Evolutionary conservation across 2,329 filamentous ascomycete species (phyloP), one percentile per base, ranked within the genome.

Genomic region (Penicillium hesseltinei): DNA sequence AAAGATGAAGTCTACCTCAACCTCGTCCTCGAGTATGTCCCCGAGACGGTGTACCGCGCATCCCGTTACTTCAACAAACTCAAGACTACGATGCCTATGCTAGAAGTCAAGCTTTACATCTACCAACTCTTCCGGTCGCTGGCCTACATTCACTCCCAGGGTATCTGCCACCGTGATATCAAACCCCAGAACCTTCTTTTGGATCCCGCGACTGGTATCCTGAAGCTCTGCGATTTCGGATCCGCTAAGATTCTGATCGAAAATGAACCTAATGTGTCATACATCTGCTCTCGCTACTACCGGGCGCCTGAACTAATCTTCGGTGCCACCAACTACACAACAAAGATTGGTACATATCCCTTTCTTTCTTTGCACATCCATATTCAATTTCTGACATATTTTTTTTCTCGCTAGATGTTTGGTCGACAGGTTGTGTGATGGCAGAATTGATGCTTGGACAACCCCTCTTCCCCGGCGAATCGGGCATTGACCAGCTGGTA

Each of bases 21-120:
- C 73, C 84, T 99, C 60, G 93, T 99, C 51, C 91, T 97, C 76
- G 94, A 99, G 76, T 99, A 92, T 71, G 94, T 99, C 49, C 94
- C 94, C 50, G 94, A 99, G 81, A 99, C 94, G 13, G 94, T 99
- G 51, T 99, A 99, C 78, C 88, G 94, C 71, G 94, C 94, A 43
- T 97, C 94, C 63, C 88, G 94, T 71, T 97, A 97, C 81, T 99
- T 99, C 84, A 97, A 95, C 84, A 99, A 99, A 82, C 89, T 97
- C 88, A 99, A 97, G 87, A 96, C 92, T 7, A 97, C 93, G 52
- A 99, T 99, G 94, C 94, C 94, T 17, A 96, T 93, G 69, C 86
- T 99, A 68, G 94, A 99, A 78, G 92, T 97, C 74, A 99, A 99
- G 83, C 88, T 99, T 62, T 99, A 97, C 83, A 99, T 93, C 75